Percentiles rank a stretch among this genome's conserved stretches.
Conservation (phyloP, 345 rosid genomes). For the Pugionium cornutum region DNA sequence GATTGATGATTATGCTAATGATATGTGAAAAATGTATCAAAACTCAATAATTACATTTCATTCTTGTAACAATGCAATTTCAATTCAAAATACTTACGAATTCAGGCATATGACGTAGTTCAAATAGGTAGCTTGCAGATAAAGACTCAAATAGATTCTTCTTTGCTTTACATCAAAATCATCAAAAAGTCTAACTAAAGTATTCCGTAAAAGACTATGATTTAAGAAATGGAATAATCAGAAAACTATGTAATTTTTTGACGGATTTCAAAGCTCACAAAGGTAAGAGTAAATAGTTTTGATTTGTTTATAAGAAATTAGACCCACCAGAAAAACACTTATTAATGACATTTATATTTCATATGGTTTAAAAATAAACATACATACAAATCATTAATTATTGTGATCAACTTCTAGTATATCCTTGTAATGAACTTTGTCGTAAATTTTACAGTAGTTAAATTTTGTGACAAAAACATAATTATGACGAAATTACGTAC, state of each 20-base stretch:
- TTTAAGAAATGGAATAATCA: slow-evolving; percentile 34
- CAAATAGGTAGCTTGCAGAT: slow-evolving; percentile 27
- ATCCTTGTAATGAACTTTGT: too few species aligned
- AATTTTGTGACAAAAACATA: too few species aligned
- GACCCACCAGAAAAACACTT: slow-evolving; percentile 16
- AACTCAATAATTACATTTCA: too few species aligned
- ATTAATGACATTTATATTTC: not conserved
- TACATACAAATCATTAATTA: too few species aligned
- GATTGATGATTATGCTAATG: too few species aligned
- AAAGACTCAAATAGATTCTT: slow-evolving; percentile 40
- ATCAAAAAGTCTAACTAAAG: slow-evolving; percentile 42
- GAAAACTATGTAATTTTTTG: slow-evolving; percentile 30
- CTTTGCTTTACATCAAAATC: slow-evolving; percentile 45
- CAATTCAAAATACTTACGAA: slow-evolving; percentile 24
- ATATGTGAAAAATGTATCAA: too few species aligned
- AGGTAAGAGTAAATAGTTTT: not conserved
- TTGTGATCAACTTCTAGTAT: too few species aligned
- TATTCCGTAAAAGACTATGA: slow-evolving; percentile 38
- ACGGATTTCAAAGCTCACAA: slow-evolving; percentile 24
- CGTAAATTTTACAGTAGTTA: too few species aligned
- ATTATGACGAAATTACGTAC: too few species aligned
- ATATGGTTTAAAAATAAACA: too few species aligned
- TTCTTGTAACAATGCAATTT: slow-evolving; percentile 16
- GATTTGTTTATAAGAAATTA: not conserved
- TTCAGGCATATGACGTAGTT: slow-evolving; percentile 19